Evolutionary conservation across 208 protist genomes (phyloP).

Genomic region (Porcisia hertigi): DNA sequence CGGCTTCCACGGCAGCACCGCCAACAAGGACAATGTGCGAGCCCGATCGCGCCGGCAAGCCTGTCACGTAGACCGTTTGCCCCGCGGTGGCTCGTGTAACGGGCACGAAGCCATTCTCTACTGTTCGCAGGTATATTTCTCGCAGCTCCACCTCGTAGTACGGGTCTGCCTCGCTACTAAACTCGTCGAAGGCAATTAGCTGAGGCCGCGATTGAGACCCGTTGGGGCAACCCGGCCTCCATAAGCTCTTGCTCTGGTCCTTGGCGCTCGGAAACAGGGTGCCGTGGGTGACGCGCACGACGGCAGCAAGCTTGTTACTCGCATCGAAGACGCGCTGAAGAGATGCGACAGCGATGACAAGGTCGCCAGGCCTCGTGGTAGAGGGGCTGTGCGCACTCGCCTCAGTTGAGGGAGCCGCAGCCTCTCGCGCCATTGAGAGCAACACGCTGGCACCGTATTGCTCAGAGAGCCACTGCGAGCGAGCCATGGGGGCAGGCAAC

Average conservation of each 20-base stretch:
- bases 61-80: constrained; percentile 70
- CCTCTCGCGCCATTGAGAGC: not conserved
- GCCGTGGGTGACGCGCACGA: constrained; percentile 68
- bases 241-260: not conserved
- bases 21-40: constrained; percentile 66
- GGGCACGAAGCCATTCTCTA: constrained; percentile 49
- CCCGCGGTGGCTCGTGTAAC: constrained; percentile 56
- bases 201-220: not conserved
- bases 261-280: constrained; percentile 31
- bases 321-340: constrained; percentile 55
- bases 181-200: constrained; percentile 69
- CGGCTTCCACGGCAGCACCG: constrained; percentile 37
- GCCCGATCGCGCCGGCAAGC: constrained; percentile 47
- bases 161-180: constrained; percentile 66
- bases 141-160: constrained; percentile 51
- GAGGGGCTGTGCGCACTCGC: not conserved
- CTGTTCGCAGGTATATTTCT: constrained; percentile 48
- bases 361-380: not conserved
- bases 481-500: constrained; percentile 39
- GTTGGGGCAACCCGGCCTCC: not conserved
- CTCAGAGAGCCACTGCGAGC: constrained; percentile 41
- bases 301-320: constrained; percentile 42
- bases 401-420: not conserved
- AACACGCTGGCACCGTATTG: constrained; percentile 42
- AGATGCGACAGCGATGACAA: constrained; percentile 56